Percentiles rank a stretch among this genome's conserved stretches.
Evolutionary conservation across 305 asterid species (phyloP).

Genomic region (Euphrasia arctica): DNA sequence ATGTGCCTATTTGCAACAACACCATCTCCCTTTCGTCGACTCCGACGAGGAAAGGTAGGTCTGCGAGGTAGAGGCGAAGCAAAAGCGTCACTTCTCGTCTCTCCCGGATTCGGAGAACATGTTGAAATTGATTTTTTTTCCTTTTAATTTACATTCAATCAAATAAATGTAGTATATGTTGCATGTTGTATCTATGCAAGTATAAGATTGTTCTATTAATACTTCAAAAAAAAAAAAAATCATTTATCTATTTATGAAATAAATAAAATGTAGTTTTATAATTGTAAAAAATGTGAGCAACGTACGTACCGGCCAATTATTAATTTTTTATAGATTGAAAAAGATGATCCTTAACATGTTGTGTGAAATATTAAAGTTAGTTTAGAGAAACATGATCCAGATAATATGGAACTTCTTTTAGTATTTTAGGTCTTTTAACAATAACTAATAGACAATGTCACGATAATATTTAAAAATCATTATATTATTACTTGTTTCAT

Average conservation of each 20-base stretch:
- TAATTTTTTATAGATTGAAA: too few species aligned
- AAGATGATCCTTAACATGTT: too few species aligned
- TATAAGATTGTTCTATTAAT: too few species aligned
- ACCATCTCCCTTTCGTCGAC: conserved; percentile 43
- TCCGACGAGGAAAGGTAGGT: conserved; percentile 42
- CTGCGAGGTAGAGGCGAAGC: conserved; percentile 10
- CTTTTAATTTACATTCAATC: too few species aligned
- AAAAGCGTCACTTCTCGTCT: not conserved
- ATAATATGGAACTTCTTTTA: conserved; percentile 28
- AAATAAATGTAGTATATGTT: too few species aligned
- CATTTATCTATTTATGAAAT: too few species aligned
- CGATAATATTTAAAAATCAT: conserved; percentile 18
- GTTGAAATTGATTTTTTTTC: too few species aligned
- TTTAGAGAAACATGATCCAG: conserved; percentile 36
- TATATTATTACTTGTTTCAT: conserved; percentile 15
- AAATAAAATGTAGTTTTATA: too few species aligned
- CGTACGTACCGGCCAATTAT: too few species aligned
- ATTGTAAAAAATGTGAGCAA: too few species aligned
- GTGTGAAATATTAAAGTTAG: not conserved
- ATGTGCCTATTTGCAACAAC: conserved; percentile 60
- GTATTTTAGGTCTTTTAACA: conserved; percentile 15
- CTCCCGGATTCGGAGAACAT: conserved; percentile 19
- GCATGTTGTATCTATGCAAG: too few species aligned
- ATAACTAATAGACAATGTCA: not conserved
- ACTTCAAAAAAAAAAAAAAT: too few species aligned